phyloP scores from a whole-genome alignment of 2,329 filamentous ascomycete species.

The Pezicula radicicola region DNA sequence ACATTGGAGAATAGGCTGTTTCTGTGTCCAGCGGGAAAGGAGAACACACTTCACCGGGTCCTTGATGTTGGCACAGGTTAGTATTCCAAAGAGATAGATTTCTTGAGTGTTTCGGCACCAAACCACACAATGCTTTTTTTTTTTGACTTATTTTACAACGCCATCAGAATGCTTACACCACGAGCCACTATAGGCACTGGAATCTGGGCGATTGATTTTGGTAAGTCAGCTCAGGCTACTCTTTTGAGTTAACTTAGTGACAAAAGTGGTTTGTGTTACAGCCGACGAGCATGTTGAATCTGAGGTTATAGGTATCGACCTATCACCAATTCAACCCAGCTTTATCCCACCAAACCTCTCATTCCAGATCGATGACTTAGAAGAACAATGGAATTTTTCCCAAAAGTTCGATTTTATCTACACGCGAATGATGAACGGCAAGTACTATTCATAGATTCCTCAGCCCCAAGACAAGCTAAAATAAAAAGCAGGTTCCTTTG shows the following conservation, averaged over 20 bases:
- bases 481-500: slow-evolving; percentile 11
- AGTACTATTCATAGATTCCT: no score
- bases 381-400: slow-evolving; percentile 15
- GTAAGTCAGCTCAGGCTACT: neutral
- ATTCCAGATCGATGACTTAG: slow-evolving; percentile 60
- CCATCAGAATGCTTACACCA: neutral
- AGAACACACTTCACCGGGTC: slow-evolving; percentile 1
- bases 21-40: neutral
- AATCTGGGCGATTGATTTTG: slow-evolving; percentile 11
- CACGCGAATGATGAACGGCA: slow-evolving; percentile 12
- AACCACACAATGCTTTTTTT: neutral
- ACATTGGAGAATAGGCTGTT: neutral
- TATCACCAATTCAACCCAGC: slow-evolving; percentile 30
- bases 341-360: slow-evolving; percentile 57
- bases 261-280: neutral
- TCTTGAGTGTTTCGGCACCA: no score
- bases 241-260: neutral
- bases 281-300: slow-evolving; percentile 2
- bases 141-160: neutral
- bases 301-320: slow-evolving; percentile 24
- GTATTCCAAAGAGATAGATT: no score
- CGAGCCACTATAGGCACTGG: slow-evolving; percentile 1
- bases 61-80: slow-evolving; percentile 3
- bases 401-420: slow-evolving; percentile 24
- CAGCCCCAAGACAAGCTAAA: no score